A percentile compares a stretch with the other conserved stretches of the same genome.
Conservation (phyloP, 495 filamentous ascomycete genomes). For the Penicillium malachiteum region DNA sequence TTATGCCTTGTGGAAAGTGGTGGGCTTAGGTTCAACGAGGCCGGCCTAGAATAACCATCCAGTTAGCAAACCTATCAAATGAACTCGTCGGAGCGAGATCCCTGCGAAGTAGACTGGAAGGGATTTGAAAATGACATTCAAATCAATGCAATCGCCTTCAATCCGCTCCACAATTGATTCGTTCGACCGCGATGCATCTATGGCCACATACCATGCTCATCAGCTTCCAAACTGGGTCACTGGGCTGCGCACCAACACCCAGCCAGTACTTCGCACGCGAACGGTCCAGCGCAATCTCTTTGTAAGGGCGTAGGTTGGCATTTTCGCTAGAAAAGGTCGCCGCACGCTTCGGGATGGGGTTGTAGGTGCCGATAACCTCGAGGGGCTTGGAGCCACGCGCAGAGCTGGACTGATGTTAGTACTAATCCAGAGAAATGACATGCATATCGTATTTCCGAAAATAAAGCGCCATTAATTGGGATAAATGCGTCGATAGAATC, state of each 20-base stretch:
- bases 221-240: conserved; percentile 82
- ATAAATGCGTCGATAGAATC: neutral
- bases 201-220: conserved; percentile 70
- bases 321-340: conserved; percentile 62
- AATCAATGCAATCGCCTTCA: neutral
- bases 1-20: conserved; percentile 27
- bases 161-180: neutral
- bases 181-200: neutral
- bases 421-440: too few relatives aligned
- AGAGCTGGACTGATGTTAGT: conserved; percentile 33
- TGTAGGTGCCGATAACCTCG: conserved; percentile 94
- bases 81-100: too few relatives aligned
- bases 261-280: conserved; percentile 90
- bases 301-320: conserved; percentile 60
- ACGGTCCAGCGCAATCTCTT: conserved; percentile 86
- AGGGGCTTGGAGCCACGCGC: conserved; percentile 83
- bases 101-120: too few relatives aligned
- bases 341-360: conserved; percentile 74
- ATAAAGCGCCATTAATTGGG: neutral
- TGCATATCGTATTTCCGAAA: neutral
- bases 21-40: conserved; percentile 30
- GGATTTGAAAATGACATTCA: neutral
- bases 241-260: conserved; percentile 93
- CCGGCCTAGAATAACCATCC: conserved; percentile 21
- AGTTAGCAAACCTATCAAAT: neutral